Base-by-base conservation (phyloP, 78 protist species). In the Dictyostelium purpureum region DNA sequence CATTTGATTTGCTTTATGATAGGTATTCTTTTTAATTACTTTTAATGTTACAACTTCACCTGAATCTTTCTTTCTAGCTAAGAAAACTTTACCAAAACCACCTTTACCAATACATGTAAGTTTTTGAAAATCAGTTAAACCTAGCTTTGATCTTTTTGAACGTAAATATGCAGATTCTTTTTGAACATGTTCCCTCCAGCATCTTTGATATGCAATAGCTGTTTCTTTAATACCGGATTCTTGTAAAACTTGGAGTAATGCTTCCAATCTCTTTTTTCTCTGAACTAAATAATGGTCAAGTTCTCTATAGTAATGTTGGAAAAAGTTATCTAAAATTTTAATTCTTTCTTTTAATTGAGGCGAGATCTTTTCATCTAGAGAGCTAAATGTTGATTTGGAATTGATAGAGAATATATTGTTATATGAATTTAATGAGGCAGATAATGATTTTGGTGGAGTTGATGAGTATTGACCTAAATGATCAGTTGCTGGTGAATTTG, bases 1-100 rank as follows among this genome's bases (percentile, higher is more conserved):
- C 92, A 85, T 85, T 59, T 85, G 92, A 61, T 85, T 85, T 1
- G 92, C 92, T 33, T 82, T 71, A 59, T 85, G 92, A 49, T 85
- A 85, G 0, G 65, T 42, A 2, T 71, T 40, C 28, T 85, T 85
- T 70, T 82, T 47, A 47, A 85, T 85, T 4, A 85, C 92, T 6
- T 85, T 85, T 4, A 85, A 40, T 14, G 92, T 85, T 19, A 85
- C 82, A 61, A 85, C 73, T 61, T 85, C 92, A 37, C 56, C 73
- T 5, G 83, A 43, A 31, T 85, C 92, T 26, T 85, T 85, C 33
- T 85, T 85, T 57, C 57, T 70, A 7, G 92, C 92, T n/a, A 85
- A 42, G 45, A 73, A 85, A 7, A 85, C 92, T 16, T 85, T 73
- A 33, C 92, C 92, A 59, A 85, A 85, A 9, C 92, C 92, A 33